phyloP scores from a whole-genome alignment of 768 basidiomycete species.

The Suillus decipiens region DNA sequence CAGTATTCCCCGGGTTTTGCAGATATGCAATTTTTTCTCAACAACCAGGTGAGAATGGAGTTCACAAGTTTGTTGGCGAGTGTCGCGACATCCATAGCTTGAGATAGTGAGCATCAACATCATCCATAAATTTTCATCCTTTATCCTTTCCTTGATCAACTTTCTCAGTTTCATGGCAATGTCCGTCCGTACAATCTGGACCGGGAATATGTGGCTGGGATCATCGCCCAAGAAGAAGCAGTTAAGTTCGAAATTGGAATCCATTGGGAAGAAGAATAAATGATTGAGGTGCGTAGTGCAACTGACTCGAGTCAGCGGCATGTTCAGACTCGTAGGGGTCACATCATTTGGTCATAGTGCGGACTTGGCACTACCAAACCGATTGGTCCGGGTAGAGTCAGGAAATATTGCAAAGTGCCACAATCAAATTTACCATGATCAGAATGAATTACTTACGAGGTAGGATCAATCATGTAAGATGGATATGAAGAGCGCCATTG shows the following conservation, averaged over 20 bases:
- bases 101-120: not conserved
- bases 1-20: too few species aligned
- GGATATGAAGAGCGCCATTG: not conserved
- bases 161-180: not conserved
- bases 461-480: not conserved
- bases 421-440: not conserved
- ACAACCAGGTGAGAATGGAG: too few species aligned
- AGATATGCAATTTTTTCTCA: too few species aligned
- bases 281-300: too few species aligned
- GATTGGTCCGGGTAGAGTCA: too few species aligned
- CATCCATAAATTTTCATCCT: too few species aligned
- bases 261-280: not conserved
- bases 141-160: not conserved
- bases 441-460: not conserved
- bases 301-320: too few species aligned
- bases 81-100: not conserved
- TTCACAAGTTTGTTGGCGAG: too few species aligned
- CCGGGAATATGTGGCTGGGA: not conserved
- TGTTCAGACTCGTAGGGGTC: too few species aligned
- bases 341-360: too few species aligned
- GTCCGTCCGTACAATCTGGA: not conserved
- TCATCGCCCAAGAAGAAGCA: not conserved
- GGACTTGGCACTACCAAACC: too few species aligned
- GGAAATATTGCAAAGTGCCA: not conserved
- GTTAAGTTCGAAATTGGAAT: not conserved